phyloP scores from a whole-genome alignment of 179 eudicot genomes.

The Vitellaria paradoxa region DNA sequence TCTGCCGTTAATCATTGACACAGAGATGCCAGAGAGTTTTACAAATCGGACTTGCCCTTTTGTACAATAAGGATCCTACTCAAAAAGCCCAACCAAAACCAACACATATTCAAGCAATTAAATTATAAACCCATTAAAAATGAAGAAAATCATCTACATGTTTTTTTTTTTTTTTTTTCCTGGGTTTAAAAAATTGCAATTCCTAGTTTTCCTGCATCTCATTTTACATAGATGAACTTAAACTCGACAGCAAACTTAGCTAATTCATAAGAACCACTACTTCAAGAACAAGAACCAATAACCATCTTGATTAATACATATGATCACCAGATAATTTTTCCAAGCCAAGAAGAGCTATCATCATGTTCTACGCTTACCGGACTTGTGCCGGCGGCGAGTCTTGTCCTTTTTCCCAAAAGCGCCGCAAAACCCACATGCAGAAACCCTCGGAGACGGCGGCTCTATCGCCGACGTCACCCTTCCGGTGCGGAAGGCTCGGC shows the following conservation, averaged over 20 bases:
- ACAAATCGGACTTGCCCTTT: no score
- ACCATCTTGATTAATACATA: background rate
- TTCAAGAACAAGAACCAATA: background rate
- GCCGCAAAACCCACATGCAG: slow-evolving; percentile 42
- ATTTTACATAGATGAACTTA: slow-evolving; percentile 11
- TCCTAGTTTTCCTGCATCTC: background rate
- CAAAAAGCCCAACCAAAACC: no score
- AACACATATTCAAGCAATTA: no score
- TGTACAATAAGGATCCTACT: no score
- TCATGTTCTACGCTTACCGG: slow-evolving; percentile 31
- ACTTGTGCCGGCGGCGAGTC: slow-evolving; percentile 25
- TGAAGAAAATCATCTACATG: no score
- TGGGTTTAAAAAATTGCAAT: no score
- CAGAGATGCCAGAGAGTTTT: no score
- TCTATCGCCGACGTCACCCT: slow-evolving; percentile 44
- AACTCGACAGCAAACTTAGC: background rate
- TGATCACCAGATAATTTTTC: no score
- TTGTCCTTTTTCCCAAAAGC: slow-evolving; percentile 32
- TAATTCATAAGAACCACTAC: background rate
- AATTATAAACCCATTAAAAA: no score
- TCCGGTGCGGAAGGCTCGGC: slow-evolving; percentile 30
- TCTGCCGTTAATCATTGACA: no score
- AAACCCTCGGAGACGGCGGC: slow-evolving; percentile 54
- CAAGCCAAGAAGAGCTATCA: background rate
- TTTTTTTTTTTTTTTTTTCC: no score